phyloP scores from a whole-genome alignment of 371 early-diverging fungal genomes.

The Saksenaea vasiformis region DNA sequence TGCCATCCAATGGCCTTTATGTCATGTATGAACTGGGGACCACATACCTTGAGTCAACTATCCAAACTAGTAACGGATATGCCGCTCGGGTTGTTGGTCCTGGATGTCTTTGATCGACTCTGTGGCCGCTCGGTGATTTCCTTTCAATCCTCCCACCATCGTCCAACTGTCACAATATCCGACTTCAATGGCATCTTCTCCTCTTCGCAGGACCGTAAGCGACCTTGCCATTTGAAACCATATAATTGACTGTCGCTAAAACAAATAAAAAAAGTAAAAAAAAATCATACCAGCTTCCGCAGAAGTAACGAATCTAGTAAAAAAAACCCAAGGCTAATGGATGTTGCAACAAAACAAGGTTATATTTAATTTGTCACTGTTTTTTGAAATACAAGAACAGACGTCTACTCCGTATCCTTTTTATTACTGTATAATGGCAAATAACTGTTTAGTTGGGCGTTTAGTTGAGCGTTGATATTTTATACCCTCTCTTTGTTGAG shows the following conservation, averaged over 20 bases:
- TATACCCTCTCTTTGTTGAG: too few species aligned
- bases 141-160: slow-evolving; percentile 15
- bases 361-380: slow-evolving; percentile 11
- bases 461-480: too few species aligned
- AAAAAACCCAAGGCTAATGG: too few species aligned
- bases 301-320: too few species aligned
- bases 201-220: slow-evolving; percentile 9
- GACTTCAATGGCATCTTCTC: slow-evolving; percentile 10
- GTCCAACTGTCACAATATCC: slow-evolving; percentile 18
- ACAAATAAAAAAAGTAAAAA: too few species aligned
- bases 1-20: background rate
- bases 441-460: background rate
- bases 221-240: slow-evolving; percentile 2
- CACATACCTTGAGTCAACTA: background rate
- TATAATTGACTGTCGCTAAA: too few species aligned
- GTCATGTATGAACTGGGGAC: background rate
- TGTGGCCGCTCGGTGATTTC: slow-evolving; percentile 11
- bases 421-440: slow-evolving; percentile 5
- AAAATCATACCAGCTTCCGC: too few species aligned
- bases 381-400: slow-evolving; percentile 9
- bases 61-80: slow-evolving; percentile 22
- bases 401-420: slow-evolving; percentile 9
- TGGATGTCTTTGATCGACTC: slow-evolving; percentile 22
- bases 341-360: background rate
- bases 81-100: slow-evolving; percentile 16